Evolutionary conservation across 148 eudicot species (phyloP), one percentile per base, ranked within the genome.

Genomic region (Amaranthus palmeri): DNA sequence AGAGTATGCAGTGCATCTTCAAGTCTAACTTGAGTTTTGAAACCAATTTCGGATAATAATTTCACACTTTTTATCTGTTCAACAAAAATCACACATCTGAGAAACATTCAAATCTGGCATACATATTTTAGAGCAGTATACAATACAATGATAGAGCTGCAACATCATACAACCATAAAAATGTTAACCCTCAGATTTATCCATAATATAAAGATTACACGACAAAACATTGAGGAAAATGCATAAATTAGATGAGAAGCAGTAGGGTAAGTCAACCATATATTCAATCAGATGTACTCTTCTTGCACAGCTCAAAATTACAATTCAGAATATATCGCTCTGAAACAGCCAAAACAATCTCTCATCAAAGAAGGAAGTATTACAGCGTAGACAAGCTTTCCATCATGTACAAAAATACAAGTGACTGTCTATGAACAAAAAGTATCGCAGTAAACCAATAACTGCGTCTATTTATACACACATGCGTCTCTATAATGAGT

Each of bases 21-120:
- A 71, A 86, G 81, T 54, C 85, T 82, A 72, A 91, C 90, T 80
- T 81, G 73, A 78, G 88, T 81, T 86, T 87, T 91, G 63, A 95
- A 83, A 70, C 97, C 98, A 79, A 95, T 69, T 72, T 83, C 90
- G 68, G 57, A 45, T 62, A 88, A 55, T 75, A 95, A 77, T 71
- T 86, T 95, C 53, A 56, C 69, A 78, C 81, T 95, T 75, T 67
- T 85, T 47, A 91, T 86, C 96, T 93, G 90, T 72, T 74, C 67
- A 45, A 72, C 69, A 67, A 71, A 65, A 82, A 64, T 54, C 75
- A 46, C 54, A n/a, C 44, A 64, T 3, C 4, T 65, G 13, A 65
- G 69, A 48, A 43, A 65, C 10, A 10, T 48, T 9, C 11, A 65
- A 65, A 18, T 65, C 54, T 9, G 12, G 46, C 25, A 68, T 18